A percentile compares a stretch with the other conserved stretches of the same genome.
Evolutionary conservation across 2,329 filamentous ascomycete species (phyloP).

Genomic region (Penicillium sp.): DNA sequence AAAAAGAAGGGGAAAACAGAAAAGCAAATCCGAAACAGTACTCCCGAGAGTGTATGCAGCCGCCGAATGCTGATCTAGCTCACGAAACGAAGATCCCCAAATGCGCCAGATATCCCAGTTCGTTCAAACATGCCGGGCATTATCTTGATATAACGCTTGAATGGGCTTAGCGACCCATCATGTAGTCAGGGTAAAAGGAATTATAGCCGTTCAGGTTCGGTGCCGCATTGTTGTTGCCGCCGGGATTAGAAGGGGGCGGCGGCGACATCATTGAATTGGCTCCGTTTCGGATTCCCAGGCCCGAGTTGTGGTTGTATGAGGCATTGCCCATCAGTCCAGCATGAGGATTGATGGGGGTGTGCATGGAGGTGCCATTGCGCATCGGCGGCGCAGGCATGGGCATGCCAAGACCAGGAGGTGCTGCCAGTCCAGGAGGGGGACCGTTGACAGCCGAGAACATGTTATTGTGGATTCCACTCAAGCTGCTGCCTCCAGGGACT

Average conservation of each 20-base stretch:
- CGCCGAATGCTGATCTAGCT: constrained; percentile 46
- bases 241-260: constrained; percentile 30
- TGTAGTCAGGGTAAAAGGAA: constrained; percentile 48
- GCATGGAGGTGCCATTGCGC: constrained; percentile 34
- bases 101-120: constrained; percentile 44
- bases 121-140: constrained; percentile 47
- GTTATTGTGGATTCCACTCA: constrained; percentile 56
- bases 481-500: constrained; percentile 59
- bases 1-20: constrained; percentile 22
- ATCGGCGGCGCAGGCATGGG: constrained; percentile 29
- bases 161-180: constrained; percentile 47
- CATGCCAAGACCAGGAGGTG: constrained; percentile 67
- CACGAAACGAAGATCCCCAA: constrained; percentile 38
- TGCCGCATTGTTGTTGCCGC: constrained; percentile 30
- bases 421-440: constrained; percentile 77
- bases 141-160: constrained; percentile 32
- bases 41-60: constrained; percentile 38
- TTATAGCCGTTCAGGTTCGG: constrained; percentile 38
- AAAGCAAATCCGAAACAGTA: constrained; percentile 35
- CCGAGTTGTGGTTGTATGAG: constrained; percentile 38
- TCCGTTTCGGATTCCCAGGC: constrained; percentile 41
- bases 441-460: constrained; percentile 69
- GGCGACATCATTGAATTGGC: constrained; percentile 35
- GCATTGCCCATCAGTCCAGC: constrained; percentile 31
- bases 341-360: constrained; percentile 33